Evolutionary conservation across 768 basidiomycete genomes (phyloP), one percentile per base, ranked within the genome.

Genomic region (Collybiopsis luxurians): DNA sequence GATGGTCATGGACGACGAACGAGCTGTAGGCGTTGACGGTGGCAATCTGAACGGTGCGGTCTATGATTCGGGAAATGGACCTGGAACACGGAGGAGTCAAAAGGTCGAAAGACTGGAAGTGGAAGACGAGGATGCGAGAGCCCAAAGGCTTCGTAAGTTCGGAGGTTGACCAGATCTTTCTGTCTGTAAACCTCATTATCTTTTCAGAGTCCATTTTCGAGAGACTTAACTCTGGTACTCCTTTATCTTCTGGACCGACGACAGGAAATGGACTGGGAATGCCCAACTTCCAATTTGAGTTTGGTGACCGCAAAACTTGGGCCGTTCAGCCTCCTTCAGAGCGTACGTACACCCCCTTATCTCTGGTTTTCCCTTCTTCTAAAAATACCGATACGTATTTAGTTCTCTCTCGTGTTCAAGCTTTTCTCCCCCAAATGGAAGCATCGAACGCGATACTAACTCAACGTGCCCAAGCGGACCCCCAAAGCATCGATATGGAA

Each of bases 401-500:
- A 90, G 89, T 90, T 19, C 72, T 91, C 5, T 75, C 81, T 10
- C 82, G 87, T 17, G 75, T 89, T 3, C 80, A 83, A 65, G 79
- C 82, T 0, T 90, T 90, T 64, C 78, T 90, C 4, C 87, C 87
- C 2, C 73, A 82, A 61, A 72, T 90, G 17, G 80, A 84, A 46
- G 85, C 83, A 12, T 85, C 87, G 2, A 90, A 89, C 61, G 76
- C 75, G 2, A 67, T 77, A 1, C 76, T 90, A 17, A 63, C 75
- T 2, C 72, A 76, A 56, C 74, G 74, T n/a, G 72, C 71, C 10
- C 68, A 76, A 38, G 66, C 69, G 39, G 77, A 85, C 57, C 86
- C 84, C 1, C 64, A 67, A 17, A 85, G 82, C 61, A 72, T 90
- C n/a, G 82, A 90, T 63, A 88, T 91, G 39, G 89, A 91, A 67